phyloP scores from a whole-genome alignment of 2,329 filamentous ascomycete genomes.

The Colletotrichum limetticola region DNA sequence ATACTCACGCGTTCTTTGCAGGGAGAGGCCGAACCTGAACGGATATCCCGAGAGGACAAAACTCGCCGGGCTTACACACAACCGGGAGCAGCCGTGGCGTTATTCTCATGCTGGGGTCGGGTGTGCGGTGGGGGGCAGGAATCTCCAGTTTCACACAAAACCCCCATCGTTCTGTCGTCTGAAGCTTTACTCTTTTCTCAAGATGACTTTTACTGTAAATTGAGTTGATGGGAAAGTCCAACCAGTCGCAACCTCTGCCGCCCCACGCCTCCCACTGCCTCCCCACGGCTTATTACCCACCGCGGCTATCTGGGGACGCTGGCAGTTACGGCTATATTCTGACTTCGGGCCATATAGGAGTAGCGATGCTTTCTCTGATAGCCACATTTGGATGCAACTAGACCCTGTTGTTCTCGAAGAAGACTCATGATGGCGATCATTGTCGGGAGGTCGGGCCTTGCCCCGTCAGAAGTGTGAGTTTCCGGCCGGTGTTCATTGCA shows the following conservation, averaged over 20 bases:
- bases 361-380: neutral
- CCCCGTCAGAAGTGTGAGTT: neutral
- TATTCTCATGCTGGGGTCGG: neutral
- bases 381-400: neutral
- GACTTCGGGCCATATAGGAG: neutral
- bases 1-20: neutral
- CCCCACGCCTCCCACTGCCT: too few relatives aligned
- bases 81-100: neutral
- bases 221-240: neutral
- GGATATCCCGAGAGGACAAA: neutral
- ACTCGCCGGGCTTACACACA: neutral
- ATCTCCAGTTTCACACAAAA: neutral
- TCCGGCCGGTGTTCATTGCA: neutral
- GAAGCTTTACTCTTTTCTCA: neutral
- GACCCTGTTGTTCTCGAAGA: neutral
- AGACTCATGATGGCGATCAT: neutral
- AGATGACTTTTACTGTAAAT: neutral
- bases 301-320: neutral
- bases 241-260: neutral
- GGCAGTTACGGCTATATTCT: neutral
- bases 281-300: too few relatives aligned
- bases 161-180: neutral
- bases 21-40: neutral
- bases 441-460: neutral
- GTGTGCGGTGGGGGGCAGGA: neutral